Base-by-base conservation (phyloP, 2,329 filamentous ascomycete species). In the Aureobasidium vineae region DNA sequence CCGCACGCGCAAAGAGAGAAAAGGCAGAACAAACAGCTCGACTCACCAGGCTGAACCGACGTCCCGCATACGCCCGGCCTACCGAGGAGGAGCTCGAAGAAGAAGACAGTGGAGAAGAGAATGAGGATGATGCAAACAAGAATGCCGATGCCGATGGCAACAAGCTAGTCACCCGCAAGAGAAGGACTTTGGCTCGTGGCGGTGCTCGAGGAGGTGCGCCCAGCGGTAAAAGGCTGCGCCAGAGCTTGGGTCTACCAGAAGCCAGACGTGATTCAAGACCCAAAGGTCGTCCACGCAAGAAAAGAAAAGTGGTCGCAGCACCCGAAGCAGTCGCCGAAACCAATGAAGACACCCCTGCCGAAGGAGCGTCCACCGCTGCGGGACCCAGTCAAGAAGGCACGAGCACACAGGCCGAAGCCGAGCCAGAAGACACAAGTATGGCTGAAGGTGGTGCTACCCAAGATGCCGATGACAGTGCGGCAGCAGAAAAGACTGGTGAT, bases 151-250 rank as follows among this genome's bases (percentile, higher is more conserved):
- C 33, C 15, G 66, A 65, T 15, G 53, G 47, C 6, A 59, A 68
- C 40, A 65, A 47, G 47, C 41, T 43, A 36, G 53, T 56, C 31
- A 41, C 63, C 19, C 63, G 52, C 50, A 65, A 65, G 63, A 65
- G 63, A 49, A 54, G 38, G 19, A 56, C 38, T 10, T 15, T 52
- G 26, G 43, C 57, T 10, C 53, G 65, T 28, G 65, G 65, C 13
- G 56, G 65, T 21, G 36, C 21, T 16, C 45, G 56, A 13, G 65
- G 65, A 28, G 65, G 65, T 31, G 57, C 54, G 3, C 65, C 49
- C 36, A 66, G 40, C 31, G 64, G 41, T 23, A 68, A 56, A 60
- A 65, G 36, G 28, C 53, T 54, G 57, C 67, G 43, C 19, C 65
- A 64, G 53, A 67, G 52, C 31, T 21, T 57, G 40, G 65, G 45